Conservation (phyloP, 495 filamentous ascomycete species). For the Aspergillus biplanus region DNA sequence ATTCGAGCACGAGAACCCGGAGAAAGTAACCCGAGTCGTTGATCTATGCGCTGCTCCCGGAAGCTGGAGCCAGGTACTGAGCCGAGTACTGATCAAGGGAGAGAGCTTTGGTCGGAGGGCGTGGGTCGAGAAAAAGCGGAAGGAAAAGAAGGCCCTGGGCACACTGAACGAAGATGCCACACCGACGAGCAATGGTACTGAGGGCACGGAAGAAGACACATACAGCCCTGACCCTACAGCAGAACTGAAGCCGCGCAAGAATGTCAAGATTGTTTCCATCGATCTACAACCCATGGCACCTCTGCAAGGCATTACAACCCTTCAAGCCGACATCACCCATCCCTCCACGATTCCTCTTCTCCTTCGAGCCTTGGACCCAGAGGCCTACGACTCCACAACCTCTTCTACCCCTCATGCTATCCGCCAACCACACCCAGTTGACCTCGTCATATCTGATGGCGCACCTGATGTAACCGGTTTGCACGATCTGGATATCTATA, state of each 20-base stretch:
- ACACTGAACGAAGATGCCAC: conserved; percentile 39
- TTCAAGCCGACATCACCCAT: conserved; percentile 96
- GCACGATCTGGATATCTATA: conserved; percentile 96
- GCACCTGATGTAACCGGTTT: conserved; percentile 96
- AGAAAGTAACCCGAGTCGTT: conserved; percentile 84
- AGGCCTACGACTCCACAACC: conserved; percentile 62
- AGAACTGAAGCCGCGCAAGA: conserved; percentile 60
- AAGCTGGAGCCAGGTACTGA: conserved; percentile 95
- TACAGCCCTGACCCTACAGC: conserved; percentile 27
- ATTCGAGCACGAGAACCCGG: conserved; percentile 63
- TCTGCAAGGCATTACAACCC: conserved; percentile 84
- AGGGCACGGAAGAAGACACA: conserved; percentile 31
- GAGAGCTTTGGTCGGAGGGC: conserved; percentile 83
- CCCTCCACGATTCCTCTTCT: conserved; percentile 91
- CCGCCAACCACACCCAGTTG: conserved; percentile 70
- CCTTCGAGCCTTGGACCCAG: conserved; percentile 79
- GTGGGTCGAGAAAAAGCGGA: conserved; percentile 80
- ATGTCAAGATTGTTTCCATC: conserved; percentile 92
- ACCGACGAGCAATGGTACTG: conserved; percentile 15
- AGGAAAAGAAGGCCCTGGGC: conserved; percentile 48
- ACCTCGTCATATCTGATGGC: conserved; percentile 92
- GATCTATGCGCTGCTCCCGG: conserved; percentile 96
- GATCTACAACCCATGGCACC: conserved; percentile 96
- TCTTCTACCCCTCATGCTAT: conserved; percentile 41
- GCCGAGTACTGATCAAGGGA: conserved; percentile 86